Conservation (phyloP, 805 yeast species). For the Candida boleticola region DNA sequence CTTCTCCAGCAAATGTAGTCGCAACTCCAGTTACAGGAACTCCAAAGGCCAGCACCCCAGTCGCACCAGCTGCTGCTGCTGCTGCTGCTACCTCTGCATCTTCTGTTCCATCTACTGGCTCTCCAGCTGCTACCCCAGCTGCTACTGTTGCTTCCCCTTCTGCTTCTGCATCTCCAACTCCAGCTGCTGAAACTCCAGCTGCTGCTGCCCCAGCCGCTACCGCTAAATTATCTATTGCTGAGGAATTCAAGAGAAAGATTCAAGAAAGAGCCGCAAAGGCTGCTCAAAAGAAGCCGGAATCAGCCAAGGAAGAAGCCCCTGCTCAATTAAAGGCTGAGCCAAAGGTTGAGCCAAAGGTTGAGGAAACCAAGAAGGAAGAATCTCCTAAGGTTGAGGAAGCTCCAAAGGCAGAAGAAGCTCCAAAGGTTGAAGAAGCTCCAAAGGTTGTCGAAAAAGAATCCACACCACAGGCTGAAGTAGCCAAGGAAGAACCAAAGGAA, state of each 20-base stretch:
- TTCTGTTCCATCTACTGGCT: conserved; percentile 11
- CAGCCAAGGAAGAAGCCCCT: conserved; percentile 7
- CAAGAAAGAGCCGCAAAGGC: conserved; percentile 25
- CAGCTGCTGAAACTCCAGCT: conserved; percentile 9
- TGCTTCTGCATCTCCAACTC: conserved; percentile 9
- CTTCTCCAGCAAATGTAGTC: conserved; percentile 28
- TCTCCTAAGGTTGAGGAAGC: conserved; percentile 7
- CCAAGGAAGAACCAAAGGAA: conserved; percentile 9
- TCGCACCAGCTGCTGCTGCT: conserved; percentile 10
- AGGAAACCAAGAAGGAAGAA: conserved; percentile 2
- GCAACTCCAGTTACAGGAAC: conserved; percentile 10
- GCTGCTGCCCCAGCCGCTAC: conserved; percentile 12
- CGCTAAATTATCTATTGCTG: conserved; percentile 23
- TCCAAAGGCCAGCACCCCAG: conserved; percentile 9
- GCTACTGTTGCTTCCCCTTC: conserved; percentile 14
- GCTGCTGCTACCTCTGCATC: conserved; percentile 10
- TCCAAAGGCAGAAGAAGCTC: conserved; percentile 7
- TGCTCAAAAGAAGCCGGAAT: conserved; percentile 9
- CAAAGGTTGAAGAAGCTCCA: conserved; percentile 19
- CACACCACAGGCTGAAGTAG: too few species aligned
- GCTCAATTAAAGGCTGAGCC: conserved; percentile 10
- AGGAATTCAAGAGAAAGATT: conserved; percentile 36
- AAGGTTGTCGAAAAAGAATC: conserved; percentile 4
- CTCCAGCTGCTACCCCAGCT: conserved; percentile 10
- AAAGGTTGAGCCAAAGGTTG: conserved; percentile 7